Base-by-base conservation (phyloP, 495 filamentous ascomycete species). In the Lophiostoma macrostomum region DNA sequence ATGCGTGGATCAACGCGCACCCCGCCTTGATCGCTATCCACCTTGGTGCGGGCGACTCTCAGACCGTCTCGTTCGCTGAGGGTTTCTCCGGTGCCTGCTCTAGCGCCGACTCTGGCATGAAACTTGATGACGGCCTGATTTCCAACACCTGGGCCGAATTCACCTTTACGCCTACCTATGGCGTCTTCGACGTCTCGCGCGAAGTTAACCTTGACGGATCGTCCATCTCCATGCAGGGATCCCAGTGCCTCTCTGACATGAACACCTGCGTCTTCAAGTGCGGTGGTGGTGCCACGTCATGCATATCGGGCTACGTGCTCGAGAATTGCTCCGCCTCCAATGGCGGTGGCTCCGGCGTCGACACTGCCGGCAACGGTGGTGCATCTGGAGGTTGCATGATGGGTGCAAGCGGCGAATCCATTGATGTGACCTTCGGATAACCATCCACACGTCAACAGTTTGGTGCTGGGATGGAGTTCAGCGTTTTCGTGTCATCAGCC, bases 81-180 rank as follows among this genome's bases (percentile, higher is more conserved):
- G 66, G 46, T 4, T 35, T 64, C 4, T 50, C 64, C 0, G 66
- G 64, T 12, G 68, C 58, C 0, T 72, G 66, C 60, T 47, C 68
- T 5, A 44, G 65, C 10, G 50, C 67, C 0, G 68, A 70, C 54
- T 34, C 60, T 32, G 58, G 59, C 49, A 53, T 56, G 18, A 64
- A 61, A 24, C 35, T 57, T 7, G 56, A 69, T 31, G 58, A 38
- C 37, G 71, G 69, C 1, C 67, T 67, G 48, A 48, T 73, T 35
- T 28, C 53, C 43, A 69, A 74, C 48, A 72, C 68, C n/a, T 69
- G 69, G 57, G 61, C 64, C 27, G 71, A 74, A 56, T 66, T 66
- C 58, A 72, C 47, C 49, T 65, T 58, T 0, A 64, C n/a, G n/a
- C n/a, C 7, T 10, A 30, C 24, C 45, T 12, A 14, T 4, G 48